Base-by-base conservation (phyloP, 2,329 filamentous ascomycete species). In the Ophiocordyceps camponoti-floridani region DNA sequence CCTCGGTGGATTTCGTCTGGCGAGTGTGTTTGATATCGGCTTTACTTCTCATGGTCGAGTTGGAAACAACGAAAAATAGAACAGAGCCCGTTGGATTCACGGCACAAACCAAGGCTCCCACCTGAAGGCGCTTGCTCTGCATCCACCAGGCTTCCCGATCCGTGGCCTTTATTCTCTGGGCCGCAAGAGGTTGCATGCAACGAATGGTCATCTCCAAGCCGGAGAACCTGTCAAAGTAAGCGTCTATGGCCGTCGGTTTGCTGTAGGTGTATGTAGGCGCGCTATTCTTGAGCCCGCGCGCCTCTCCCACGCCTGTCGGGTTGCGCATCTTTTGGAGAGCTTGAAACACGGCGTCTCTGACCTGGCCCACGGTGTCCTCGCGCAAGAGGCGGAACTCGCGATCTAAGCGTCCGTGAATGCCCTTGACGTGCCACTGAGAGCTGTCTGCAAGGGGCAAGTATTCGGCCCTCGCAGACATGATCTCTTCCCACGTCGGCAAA, bases 311-410 rank as follows among this genome's bases (percentile, higher is more conserved):
- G 41, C 45, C 50, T 14, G 37, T 26, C 35, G 31, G n/a, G 18
- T 44, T 41, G 18, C 53, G 56, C 16, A 65, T 54, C 2, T 49
- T 48, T 4, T 65, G 54, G 10, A 69, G 54, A 43, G 67, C 58
- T 23, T 61, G 49, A 37, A 61, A 59, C 2, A 72, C 63, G 1
- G 63, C 63, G 49, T 75, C 68, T 35, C 69, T 61, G 4, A 77
- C 57, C 46, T 73, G 66, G 0, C 70, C 70, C 2, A 76, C 59
- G 0, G 67, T 72, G 49, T 77, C 72, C 53, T 76, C 69, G 2
- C 73, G 63, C 1, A 76, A 53, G 1, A 77, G 62, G 14, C 73
- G 65, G 43, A 77, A 77, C 45, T 76, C 66, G 45, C 66, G 60
- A 52, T 77, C 73, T 0, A 77, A 53, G 1, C 72, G 62, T 2